These are phyloP conservation scores for sunflower (Helianthus annuus) DNA, from an alignment of 129 eudicot species.

Conservation along the genomic window HanXRQr2.0-SUNRISE NC_035447.2:135872513-135873012, in stretches of 20 bases:
- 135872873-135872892: conserved; percentile 34
- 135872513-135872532: conserved; percentile 14
- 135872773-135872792: conserved; percentile 24
- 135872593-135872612: background rate
- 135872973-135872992: conserved; percentile 15
- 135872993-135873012: conserved; percentile 6
- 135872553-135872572: conserved; percentile 19
- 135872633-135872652: conserved; percentile 18
- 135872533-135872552: conserved; percentile 34
- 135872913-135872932: conserved; percentile 49
- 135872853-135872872: conserved; percentile 54
- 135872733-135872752: conserved; percentile 14
- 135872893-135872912: conserved; percentile 45
- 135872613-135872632: conserved; percentile 2
- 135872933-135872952: conserved; percentile 67
- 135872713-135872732: conserved; percentile 24
- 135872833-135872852: conserved; percentile 43
- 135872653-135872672: conserved; percentile 52
- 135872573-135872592: background rate
- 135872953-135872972: conserved; percentile 27
- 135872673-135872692: conserved; percentile 46
- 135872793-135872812: conserved; percentile 14
- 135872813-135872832: conserved; percentile 53
- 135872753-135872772: background rate
- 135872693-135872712: conserved; percentile 36